Evolutionary conservation across 2,329 filamentous ascomycete species (phyloP), one percentile per base, ranked within the genome.

Genomic region (Epichloe festucae): DNA sequence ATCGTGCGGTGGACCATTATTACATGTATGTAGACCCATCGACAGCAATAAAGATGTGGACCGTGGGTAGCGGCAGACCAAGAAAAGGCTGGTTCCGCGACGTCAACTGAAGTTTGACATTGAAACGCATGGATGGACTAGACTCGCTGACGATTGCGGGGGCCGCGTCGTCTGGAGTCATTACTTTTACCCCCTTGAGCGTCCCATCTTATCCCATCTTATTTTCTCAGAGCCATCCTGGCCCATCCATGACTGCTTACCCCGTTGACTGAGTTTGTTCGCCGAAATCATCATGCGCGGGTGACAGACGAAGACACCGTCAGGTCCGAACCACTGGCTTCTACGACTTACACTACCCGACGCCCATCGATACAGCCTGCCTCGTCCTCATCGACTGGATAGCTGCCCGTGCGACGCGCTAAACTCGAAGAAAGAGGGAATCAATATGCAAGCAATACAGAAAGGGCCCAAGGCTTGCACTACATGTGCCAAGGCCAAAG

Each of bases 401-500:
- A 42, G 14, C 36, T 19, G 40, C 15, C 23, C 21, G 21, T 12
- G 7, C 23, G 23, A 10, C 47, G 19, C 17, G 38, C 10, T 14
- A 23, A 31, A 41, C 36, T 11, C 21, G n/a, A 27, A 41, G n/a
- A 50, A 14, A 14, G 15, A 15, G 19, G 10, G 19, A 34, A 42
- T 46, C 52, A 27, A 47, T 38, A 60, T 62, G 60, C 54, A 66
- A 52, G 51, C 57, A 14, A 59, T 60, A 45, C 64, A 62, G 57
- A 73, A 70, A 54, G 73, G 73, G 12, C 73, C 74, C 3, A 70
- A 72, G 56, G 74, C 74, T 43, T 77, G 74, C 57, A 66, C 65
- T 1, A 75, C 73, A 2, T 77, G 74, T 57, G 74, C 74, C 53
- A 74, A 70, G 56, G 74, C 74, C n/a, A 77, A 77, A 58, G 69